phyloP scores from a whole-genome alignment of 2,329 filamentous ascomycete genomes.

The Daldinia sp. region DNA sequence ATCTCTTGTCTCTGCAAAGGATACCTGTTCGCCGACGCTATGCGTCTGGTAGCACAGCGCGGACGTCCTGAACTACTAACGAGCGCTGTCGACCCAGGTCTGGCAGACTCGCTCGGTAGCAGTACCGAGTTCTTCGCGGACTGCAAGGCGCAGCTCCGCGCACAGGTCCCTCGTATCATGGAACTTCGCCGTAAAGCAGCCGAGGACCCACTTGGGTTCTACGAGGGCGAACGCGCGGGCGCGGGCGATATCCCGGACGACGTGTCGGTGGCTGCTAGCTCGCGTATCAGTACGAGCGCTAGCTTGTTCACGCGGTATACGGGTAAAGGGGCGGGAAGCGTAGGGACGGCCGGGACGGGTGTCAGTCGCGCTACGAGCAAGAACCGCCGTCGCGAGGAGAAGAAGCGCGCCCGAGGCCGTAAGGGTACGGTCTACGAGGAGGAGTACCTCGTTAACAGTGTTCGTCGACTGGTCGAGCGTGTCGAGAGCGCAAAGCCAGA shows the following conservation, averaged over 20 bases:
- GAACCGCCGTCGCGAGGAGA: constrained; percentile 89
- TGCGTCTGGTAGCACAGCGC: constrained; percentile 77
- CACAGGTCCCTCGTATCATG: constrained; percentile 86
- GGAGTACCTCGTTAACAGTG: constrained; percentile 92
- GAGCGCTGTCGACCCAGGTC: constrained; percentile 78
- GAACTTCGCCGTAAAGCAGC: constrained; percentile 85
- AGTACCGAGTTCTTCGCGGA: constrained; percentile 94
- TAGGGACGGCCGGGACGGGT: constrained; percentile 77
- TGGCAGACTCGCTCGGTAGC: constrained; percentile 82
- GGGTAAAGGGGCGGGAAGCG: constrained; percentile 70
- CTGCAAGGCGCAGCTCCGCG: constrained; percentile 84
- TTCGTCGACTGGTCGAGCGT: constrained; percentile 84
- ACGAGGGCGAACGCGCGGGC: constrained; percentile 76
- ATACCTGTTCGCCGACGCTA: constrained; percentile 88
- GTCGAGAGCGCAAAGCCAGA: constrained; percentile 80
- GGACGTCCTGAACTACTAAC: constrained; percentile 72
- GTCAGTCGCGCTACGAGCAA: constrained; percentile 85
- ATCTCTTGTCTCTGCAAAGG: constrained; percentile 86
- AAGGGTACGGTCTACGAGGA: constrained; percentile 99
- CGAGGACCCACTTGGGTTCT: constrained; percentile 89
- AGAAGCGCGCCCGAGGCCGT: constrained; percentile 92
- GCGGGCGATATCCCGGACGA: constrained; percentile 87
- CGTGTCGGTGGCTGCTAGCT: constrained; percentile 86
- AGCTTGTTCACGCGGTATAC: constrained; percentile 95
- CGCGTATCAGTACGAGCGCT: constrained; percentile 83